A percentile compares a stretch with the other conserved stretches of the same genome.
Conservation (phyloP, 805 yeast species). For the Sugiyamaella floridensis region DNA sequence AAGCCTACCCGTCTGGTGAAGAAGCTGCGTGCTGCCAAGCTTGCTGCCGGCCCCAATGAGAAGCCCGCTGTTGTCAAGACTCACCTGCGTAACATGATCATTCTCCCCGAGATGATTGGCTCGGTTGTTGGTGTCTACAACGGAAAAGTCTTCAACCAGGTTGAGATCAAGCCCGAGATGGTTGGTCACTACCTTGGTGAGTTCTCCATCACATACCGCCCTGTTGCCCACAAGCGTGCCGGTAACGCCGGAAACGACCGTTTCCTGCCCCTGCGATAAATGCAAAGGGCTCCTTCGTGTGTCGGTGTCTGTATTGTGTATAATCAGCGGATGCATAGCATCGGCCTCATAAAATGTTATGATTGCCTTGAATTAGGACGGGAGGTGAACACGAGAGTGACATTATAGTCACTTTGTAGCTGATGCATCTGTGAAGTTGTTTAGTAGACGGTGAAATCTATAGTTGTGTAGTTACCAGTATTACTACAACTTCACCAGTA, state of each 20-base stretch:
- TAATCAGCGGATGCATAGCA: neutral
- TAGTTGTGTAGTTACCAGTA: too few relatives aligned
- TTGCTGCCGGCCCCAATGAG: constrained; percentile 69
- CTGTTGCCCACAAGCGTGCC: constrained; percentile 99
- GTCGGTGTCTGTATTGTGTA: neutral
- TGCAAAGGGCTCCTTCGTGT: neutral
- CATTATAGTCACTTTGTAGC: neutral
- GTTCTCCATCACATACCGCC: constrained; percentile 98
- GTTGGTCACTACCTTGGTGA: constrained; percentile 99
- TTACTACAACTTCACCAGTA: too few relatives aligned
- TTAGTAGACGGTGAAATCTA: too few relatives aligned
- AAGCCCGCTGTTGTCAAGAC: constrained; percentile 98
- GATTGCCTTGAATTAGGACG: neutral
- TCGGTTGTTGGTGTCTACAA: constrained; percentile 98
- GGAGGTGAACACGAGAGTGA: too few relatives aligned
- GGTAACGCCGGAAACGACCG: constrained; percentile 60
- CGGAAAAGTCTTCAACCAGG: constrained; percentile 99
- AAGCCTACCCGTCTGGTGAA: constrained; percentile 94
- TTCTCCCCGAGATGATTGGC: constrained; percentile 99
- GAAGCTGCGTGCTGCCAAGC: constrained; percentile 96
- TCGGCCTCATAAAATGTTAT: neutral
- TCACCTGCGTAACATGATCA: constrained; percentile 97
- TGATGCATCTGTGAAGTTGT: neutral
- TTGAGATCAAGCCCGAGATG: constrained; percentile 99
- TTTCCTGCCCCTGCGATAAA: constrained; percentile 66